Percentiles rank a stretch among this genome's conserved stretches.
These are phyloP conservation scores for Prunus mira DNA, from an alignment of 306 rosid genomes.

Conservation along the genomic window DNA sequence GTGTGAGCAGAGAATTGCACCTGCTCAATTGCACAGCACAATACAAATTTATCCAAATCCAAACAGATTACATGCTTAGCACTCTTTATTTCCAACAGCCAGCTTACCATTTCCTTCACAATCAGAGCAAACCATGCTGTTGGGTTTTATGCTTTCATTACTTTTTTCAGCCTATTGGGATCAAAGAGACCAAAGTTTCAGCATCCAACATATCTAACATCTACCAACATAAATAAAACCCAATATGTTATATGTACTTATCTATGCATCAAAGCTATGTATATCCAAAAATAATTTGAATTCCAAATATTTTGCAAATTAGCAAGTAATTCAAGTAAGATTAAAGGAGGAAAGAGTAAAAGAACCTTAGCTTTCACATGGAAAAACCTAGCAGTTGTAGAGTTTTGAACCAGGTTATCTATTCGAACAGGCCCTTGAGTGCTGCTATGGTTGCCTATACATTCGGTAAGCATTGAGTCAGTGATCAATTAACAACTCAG, in stretches of 20 bases:
- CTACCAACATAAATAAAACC: not conserved
- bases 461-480: constrained; percentile 11
- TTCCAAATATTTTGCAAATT: not conserved
- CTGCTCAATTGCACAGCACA: constrained; percentile 26
- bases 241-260: not conserved
- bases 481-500: no score
- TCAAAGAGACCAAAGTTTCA: not conserved
- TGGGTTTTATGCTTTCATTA: constrained; percentile 52
- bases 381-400: constrained; percentile 22
- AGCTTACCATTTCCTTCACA: constrained; percentile 83
- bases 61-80: not conserved
- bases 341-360: not conserved
- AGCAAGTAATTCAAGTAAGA: not conserved
- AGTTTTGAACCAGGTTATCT: constrained; percentile 23
- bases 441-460: not conserved
- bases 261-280: not conserved
- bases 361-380: constrained; percentile 48
- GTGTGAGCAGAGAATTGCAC: constrained; percentile 72
- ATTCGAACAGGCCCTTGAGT: constrained; percentile 22
- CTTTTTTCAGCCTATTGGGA: constrained; percentile 43
- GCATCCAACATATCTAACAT: not conserved
- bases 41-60: not conserved
- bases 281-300: not conserved
- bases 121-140: constrained; percentile 67
- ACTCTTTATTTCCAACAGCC: not conserved